Percentiles rank a stretch among this genome's conserved stretches.
Evolutionary conservation across 768 basidiomycete species (phyloP).

Genomic region (Naganishia friedmannii): DNA sequence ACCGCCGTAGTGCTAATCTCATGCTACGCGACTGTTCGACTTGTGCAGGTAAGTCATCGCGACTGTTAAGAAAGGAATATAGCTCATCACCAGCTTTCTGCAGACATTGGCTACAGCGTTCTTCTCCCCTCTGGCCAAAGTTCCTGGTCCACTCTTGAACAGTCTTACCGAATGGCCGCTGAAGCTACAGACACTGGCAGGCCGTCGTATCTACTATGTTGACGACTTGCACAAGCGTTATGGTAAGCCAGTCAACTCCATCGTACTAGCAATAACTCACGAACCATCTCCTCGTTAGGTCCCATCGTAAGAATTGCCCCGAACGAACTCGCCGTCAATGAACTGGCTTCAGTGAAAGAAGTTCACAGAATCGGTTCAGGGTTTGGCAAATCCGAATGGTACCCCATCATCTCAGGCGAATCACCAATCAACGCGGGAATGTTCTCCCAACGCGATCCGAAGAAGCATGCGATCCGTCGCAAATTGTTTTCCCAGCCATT

Average conservation of each 20-base stretch:
- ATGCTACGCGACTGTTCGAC: not conserved
- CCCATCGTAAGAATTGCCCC: slow-evolving; percentile 3
- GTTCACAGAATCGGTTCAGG: slow-evolving; percentile 14
- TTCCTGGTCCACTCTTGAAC: slow-evolving; percentile 4
- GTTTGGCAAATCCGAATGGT: slow-evolving; percentile 5
- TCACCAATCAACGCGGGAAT: not conserved
- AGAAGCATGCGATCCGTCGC: slow-evolving; percentile 2
- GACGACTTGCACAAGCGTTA: slow-evolving; percentile 13
- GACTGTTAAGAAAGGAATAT: not conserved
- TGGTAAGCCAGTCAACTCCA: not conserved
- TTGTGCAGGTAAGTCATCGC: not conserved
- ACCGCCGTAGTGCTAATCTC: not conserved
- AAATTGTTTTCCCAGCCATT: slow-evolving; percentile 17
- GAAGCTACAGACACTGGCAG: slow-evolving; percentile 2
- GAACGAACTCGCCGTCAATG: slow-evolving; percentile 13
- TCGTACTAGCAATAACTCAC: not conserved
- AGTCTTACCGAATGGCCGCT: slow-evolving; percentile 12
- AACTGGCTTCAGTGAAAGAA: not conserved
- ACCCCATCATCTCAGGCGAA: slow-evolving; percentile 17
- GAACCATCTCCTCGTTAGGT: not conserved
- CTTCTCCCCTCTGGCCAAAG: slow-evolving; percentile 6
- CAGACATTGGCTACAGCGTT: slow-evolving; percentile 1
- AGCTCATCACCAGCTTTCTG: not conserved
- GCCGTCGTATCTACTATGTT: slow-evolving; percentile 6
- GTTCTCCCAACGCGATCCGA: slow-evolving; percentile 2